Percentiles rank a stretch among this genome's conserved stretches.
These are phyloP conservation scores for Sporisorium iseilematis-ciliati DNA, from an alignment of 1,284 basidiomycete genomes.

Conservation along the genomic window DNA sequence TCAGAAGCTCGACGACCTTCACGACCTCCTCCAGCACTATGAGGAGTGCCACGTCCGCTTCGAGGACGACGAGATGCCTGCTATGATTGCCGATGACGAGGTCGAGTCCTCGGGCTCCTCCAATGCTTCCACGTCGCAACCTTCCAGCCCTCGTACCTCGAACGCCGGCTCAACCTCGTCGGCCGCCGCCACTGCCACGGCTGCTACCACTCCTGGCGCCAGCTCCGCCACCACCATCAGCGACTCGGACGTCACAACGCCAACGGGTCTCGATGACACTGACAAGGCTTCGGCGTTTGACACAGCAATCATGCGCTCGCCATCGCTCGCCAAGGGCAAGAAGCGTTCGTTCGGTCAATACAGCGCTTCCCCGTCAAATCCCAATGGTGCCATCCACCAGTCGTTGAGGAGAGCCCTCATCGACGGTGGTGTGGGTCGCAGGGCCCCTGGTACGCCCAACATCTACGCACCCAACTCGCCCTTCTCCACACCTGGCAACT, in stretches of 20 bases:
- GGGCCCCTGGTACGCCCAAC: slow-evolving; percentile 52
- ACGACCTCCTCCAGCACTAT: slow-evolving; percentile 69
- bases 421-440: slow-evolving; percentile 64
- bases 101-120: slow-evolving; percentile 56
- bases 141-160: slow-evolving; percentile 57
- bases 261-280: slow-evolving; percentile 43
- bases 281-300: slow-evolving; percentile 65
- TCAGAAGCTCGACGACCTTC: slow-evolving; percentile 64
- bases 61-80: slow-evolving; percentile 66
- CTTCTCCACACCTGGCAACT: slow-evolving; percentile 67
- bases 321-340: slow-evolving; percentile 60
- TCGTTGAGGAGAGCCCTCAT: slow-evolving; percentile 67
- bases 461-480: slow-evolving; percentile 67
- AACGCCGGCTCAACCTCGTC: slow-evolving; percentile 35
- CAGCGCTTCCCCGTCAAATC: slow-evolving; percentile 37
- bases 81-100: slow-evolving; percentile 63
- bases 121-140: slow-evolving; percentile 56
- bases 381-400: slow-evolving; percentile 52
- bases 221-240: slow-evolving; percentile 7
- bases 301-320: slow-evolving; percentile 62
- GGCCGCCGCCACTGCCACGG: slow-evolving; percentile 27
- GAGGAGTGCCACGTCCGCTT: slow-evolving; percentile 69
- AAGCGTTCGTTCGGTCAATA: slow-evolving; percentile 68
- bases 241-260: slow-evolving; percentile 32
- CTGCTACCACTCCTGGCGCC: slow-evolving; percentile 20